These are phyloP conservation scores for Roridomyces roridus DNA, from an alignment of 768 basidiomycete genomes.

Conservation along the genomic window DNA sequence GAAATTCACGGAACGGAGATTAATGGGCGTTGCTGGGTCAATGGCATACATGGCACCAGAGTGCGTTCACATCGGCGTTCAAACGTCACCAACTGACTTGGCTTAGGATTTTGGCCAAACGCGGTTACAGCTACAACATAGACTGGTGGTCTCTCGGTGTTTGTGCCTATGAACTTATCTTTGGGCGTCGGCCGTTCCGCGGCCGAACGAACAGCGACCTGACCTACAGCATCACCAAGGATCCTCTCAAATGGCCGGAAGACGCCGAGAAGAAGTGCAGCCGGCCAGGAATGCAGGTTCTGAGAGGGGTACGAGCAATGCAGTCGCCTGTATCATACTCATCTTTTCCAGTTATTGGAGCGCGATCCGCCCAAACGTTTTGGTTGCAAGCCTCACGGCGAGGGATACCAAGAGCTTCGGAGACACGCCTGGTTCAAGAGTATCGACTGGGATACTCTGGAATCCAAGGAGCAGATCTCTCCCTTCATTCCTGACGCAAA, in stretches of 20 bases:
- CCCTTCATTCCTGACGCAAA: constrained; percentile 97
- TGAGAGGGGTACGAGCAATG: constrained; percentile 71
- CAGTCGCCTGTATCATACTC: constrained; percentile 14
- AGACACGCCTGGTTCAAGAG: constrained; percentile 84
- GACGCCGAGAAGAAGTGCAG: constrained; percentile 83
- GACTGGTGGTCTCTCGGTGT: constrained; percentile 99
- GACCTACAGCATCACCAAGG: constrained; percentile 91
- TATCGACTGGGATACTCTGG: constrained; percentile 91
- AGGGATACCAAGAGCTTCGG: constrained; percentile 81
- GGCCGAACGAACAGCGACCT: constrained; percentile 93
- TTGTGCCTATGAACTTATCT: constrained; percentile 90
- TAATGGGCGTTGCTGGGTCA: constrained; percentile 94
- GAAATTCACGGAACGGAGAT: constrained; percentile 86
- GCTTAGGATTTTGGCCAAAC: constrained; percentile 79
- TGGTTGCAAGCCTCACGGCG: constrained; percentile 81
- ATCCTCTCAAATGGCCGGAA: constrained; percentile 88
- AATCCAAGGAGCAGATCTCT: constrained; percentile 74
- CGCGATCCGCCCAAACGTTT: constrained; percentile 82
- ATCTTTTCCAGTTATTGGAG: constrained; percentile 72
- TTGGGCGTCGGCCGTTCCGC: constrained; percentile 90
- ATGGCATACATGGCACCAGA: constrained; percentile 99
- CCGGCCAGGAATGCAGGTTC: constrained; percentile 74
- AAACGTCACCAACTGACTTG: no score
- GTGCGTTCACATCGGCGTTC: constrained; percentile 38
- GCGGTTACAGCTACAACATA: constrained; percentile 92